These are phyloP conservation scores for Ascochyta fabae DNA, from an alignment of 2,329 filamentous ascomycete species.

Conservation along the genomic window DNA sequence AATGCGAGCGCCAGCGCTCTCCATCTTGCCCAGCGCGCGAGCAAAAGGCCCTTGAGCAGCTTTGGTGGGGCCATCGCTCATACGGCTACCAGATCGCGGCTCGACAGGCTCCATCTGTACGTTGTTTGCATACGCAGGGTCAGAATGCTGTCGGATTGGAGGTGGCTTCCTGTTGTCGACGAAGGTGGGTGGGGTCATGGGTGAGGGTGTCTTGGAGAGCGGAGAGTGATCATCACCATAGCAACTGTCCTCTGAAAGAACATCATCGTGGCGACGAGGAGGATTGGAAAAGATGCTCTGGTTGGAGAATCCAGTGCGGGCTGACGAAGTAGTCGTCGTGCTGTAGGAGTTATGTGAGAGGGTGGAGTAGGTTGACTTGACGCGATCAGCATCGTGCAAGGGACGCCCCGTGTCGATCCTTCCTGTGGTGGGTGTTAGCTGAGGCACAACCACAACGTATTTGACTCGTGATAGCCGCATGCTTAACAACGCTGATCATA, in stretches of 20 bases:
- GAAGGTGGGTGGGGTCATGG: conserved; percentile 11
- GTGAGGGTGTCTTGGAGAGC: conserved; percentile 8
- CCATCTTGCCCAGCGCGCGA: conserved; percentile 35
- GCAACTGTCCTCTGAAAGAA: conserved; percentile 23
- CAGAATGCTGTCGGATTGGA: conserved; percentile 6
- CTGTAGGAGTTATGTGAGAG: conserved; percentile 28
- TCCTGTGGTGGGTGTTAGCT: conserved; percentile 16
- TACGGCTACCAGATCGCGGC: conserved; percentile 29
- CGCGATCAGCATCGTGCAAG: conserved; percentile 15
- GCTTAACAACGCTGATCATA: conserved; percentile 16
- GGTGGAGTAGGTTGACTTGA: conserved; percentile 26
- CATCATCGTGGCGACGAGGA: conserved; percentile 25
- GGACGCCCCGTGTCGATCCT: conserved; percentile 18
- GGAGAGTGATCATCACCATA: conserved; percentile 12
- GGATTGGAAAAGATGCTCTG: conserved; percentile 29
- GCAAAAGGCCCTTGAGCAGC: conserved; percentile 28
- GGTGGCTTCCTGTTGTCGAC: conserved; percentile 11
- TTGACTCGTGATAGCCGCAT: conserved; percentile 3
- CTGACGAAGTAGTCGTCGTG: conserved; percentile 23
- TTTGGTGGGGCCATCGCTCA: conserved; percentile 27
- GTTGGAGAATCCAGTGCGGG: conserved; percentile 23
- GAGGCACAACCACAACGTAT: conserved; percentile 1
- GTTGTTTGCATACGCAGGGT: conserved; percentile 22
- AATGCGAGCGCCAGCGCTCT: conserved; percentile 34
- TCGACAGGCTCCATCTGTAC: conserved; percentile 29